phyloP scores from a whole-genome alignment of 495 filamentous ascomycete genomes.

The Annulohypoxylon nitens region DNA sequence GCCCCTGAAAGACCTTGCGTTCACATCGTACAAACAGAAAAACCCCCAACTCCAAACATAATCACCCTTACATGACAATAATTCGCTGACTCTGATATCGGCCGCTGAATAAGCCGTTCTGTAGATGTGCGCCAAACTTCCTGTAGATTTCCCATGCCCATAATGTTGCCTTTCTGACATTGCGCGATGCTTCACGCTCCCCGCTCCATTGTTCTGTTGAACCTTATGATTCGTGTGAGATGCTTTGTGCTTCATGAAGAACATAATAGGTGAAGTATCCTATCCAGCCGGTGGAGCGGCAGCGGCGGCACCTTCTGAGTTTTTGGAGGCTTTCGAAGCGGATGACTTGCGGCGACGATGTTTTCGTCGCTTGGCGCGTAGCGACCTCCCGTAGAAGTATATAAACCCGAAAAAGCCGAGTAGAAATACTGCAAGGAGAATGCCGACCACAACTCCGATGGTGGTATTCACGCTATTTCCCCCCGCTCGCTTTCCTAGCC shows the following conservation, averaged over 20 bases:
- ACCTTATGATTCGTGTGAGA: neutral
- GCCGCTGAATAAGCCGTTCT: conserved; percentile 40
- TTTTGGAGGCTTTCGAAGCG: conserved; percentile 47
- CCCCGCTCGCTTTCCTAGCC: conserved; percentile 30
- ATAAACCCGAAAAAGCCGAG: conserved; percentile 48
- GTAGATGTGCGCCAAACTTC: conserved; percentile 31
- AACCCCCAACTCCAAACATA: conserved; percentile 11
- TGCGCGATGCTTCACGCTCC: neutral
- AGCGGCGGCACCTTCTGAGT: conserved; percentile 23
- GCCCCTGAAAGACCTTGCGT: conserved; percentile 31
- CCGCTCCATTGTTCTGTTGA: neutral
- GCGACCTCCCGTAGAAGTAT: conserved; percentile 50
- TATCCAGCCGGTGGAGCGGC: conserved; percentile 32
- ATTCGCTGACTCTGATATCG: conserved; percentile 23
- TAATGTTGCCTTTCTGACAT: conserved; percentile 1
- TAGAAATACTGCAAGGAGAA: conserved; percentile 53
- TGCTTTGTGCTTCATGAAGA: conserved; percentile 2
- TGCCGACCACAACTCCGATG: conserved; percentile 54
- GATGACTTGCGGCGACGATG: conserved; percentile 43
- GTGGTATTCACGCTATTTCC: conserved; percentile 47
- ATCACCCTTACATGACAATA: conserved; percentile 26
- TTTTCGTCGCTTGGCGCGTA: conserved; percentile 42
- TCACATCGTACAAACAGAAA: conserved; percentile 41
- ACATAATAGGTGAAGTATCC: neutral
- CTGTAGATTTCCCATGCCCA: neutral